Base-by-base conservation (phyloP, 139 green algal genomes). In the Chlamydomonas eustigma region DNA sequence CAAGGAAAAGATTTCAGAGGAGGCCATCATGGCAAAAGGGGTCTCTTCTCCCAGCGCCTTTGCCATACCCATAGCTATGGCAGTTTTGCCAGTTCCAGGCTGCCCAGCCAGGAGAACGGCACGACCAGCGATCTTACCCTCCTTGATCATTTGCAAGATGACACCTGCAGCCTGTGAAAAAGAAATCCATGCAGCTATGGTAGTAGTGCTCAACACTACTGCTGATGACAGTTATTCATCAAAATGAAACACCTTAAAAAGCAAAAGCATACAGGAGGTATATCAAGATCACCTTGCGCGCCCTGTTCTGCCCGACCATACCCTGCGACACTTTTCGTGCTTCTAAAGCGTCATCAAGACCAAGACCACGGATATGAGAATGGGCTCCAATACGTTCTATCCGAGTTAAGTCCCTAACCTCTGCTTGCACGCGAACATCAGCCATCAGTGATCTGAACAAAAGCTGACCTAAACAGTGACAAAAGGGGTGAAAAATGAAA, bases 361-460 rank as follows among this genome's bases (percentile, higher is more conserved):
- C 96, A 2, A 99, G 85, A 4, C 96, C 96, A n/a, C 95, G 84
- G 69, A 99, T 98, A 83, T 99, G 96, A 0, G 89, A 97, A 81
- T 99, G 96, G 2, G 95, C 94, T 1, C 96, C 96, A 39, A 99
- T 97, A 12, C 96, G 91, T 82, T 99, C 96, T 22, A 99, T 96
- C 18, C 94, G 80, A 0, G 94, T 98, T 4, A 99, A 84, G 64
- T 98, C 94, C 35, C 93, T 87, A 12, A 96, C 80, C 44, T 96
- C 88, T 4, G 89, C 85, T 18, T 89, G 90, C 0, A 95, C 86
- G 22, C 89, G 91, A 18, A 97, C 84, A 31, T 93, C 91, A 1
- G 66, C 81, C 76, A 77, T 77, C 12, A 12, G 12, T 28, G 44
- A 58, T n/a, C n/a, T n/a, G n/a, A n/a, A n/a, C n/a, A n/a, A n/a